Percentiles rank a stretch among this genome's conserved stretches.
phyloP scores from a whole-genome alignment of 1,139 yeast species.

The Barnettozyma hawaiiensis region DNA sequence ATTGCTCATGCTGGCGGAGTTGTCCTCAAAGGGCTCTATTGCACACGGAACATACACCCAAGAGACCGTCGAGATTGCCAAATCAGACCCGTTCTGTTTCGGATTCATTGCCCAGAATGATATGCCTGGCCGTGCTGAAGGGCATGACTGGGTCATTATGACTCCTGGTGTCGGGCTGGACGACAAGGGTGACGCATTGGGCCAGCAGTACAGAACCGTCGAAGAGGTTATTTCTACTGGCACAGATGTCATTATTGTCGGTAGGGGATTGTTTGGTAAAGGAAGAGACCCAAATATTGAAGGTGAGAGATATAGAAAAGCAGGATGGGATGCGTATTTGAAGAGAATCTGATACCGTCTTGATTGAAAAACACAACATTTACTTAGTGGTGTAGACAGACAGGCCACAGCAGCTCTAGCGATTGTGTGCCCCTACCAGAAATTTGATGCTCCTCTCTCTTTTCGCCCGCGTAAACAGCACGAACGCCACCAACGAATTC shows the following conservation, averaged over 20 bases:
- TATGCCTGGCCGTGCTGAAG: conserved; percentile 78
- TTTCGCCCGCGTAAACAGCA: not conserved
- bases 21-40: conserved; percentile 87
- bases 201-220: conserved; percentile 95
- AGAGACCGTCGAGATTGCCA: conserved; percentile 86
- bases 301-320: conserved; percentile 82
- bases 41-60: conserved; percentile 89
- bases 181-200: conserved; percentile 93
- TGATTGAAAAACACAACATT: too few species aligned
- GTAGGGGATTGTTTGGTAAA: conserved; percentile 94
- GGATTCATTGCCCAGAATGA: conserved; percentile 94
- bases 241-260: conserved; percentile 91
- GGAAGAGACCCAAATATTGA: conserved; percentile 88
- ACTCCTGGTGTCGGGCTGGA: conserved; percentile 99
- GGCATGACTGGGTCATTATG: conserved; percentile 92
- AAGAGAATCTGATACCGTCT: too few species aligned
- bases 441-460: not conserved
- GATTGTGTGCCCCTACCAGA: not conserved
- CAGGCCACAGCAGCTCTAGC: not conserved
- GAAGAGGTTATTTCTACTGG: conserved; percentile 78
- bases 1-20: conserved; percentile 88
- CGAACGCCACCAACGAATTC: not conserved
- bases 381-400: not conserved
- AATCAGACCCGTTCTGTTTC: conserved; percentile 79
- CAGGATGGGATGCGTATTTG: conserved; percentile 90